Conservation (phyloP, 2,329 filamentous ascomycete genomes). For the Alternaria sp. region DNA sequence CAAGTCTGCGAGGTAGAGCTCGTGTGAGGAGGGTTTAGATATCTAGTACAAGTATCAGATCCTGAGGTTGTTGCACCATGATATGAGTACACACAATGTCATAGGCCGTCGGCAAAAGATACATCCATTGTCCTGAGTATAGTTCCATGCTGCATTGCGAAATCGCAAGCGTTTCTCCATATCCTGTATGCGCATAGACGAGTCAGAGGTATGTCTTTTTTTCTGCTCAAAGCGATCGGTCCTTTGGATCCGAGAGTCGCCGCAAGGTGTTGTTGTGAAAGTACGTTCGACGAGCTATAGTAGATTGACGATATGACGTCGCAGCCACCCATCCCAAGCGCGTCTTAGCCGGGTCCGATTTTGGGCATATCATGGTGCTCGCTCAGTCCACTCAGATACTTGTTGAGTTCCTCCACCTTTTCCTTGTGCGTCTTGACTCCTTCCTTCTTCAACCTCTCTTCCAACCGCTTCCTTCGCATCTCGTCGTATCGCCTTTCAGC, state of each 20-base stretch:
- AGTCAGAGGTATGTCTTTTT: not conserved
- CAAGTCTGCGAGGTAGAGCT: not conserved
- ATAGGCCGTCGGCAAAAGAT: not conserved
- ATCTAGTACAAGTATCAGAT: constrained; percentile 2
- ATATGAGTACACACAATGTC: not conserved
- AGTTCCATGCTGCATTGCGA: not conserved
- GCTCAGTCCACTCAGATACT: constrained; percentile 87
- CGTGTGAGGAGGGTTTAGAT: not conserved
- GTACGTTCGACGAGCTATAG: not conserved
- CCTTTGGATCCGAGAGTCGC: not conserved
- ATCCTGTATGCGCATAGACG: not conserved
- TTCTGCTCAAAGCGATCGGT: not conserved
- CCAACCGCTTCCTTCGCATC: constrained; percentile 78
- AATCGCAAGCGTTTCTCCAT: not conserved
- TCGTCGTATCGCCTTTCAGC: constrained; percentile 84
- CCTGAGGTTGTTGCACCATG: not conserved
- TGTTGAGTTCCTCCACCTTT: constrained; percentile 93
- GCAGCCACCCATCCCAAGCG: not conserved
- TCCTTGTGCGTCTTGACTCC: constrained; percentile 97
- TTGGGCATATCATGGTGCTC: constrained; percentile 94
- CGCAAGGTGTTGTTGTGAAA: not conserved
- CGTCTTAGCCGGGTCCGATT: constrained; percentile 64
- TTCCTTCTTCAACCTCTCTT: constrained; percentile 82
- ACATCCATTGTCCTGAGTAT: not conserved
- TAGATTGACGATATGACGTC: not conserved